Percentiles rank a stretch among this genome's conserved stretches.
These are phyloP conservation scores for Curvularia sp. DNA, from an alignment of 2,329 filamentous ascomycete genomes.

Conservation along the genomic window DNA sequence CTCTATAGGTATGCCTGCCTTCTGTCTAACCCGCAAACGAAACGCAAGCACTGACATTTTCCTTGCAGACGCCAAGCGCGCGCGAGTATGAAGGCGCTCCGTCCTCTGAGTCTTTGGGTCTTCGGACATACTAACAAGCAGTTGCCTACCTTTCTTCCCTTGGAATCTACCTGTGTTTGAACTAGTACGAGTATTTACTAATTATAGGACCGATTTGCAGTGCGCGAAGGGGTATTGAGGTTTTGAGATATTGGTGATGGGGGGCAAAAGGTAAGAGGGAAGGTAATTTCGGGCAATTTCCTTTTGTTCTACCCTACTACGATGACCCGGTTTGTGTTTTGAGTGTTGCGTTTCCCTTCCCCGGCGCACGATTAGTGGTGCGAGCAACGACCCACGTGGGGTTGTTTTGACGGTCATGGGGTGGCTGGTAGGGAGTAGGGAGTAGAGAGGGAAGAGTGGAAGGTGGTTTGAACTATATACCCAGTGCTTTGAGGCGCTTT, in stretches of 20 bases:
- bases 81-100: constrained; percentile 37
- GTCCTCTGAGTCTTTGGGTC: constrained; percentile 27
- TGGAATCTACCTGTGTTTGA: constrained; percentile 7
- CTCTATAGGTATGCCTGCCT: constrained; percentile 35
- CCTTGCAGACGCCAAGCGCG: constrained; percentile 41
- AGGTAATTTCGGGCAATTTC: constrained; percentile 11
- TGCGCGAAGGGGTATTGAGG: not conserved
- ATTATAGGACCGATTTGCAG: constrained; percentile 11
- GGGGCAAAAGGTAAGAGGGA: constrained; percentile 15
- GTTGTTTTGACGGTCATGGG: constrained; percentile 2
- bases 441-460: not conserved
- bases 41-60: constrained; percentile 20
- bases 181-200: constrained; percentile 16
- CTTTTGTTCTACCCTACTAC: constrained; percentile 7
- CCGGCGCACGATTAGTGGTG: not conserved
- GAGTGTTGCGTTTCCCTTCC: constrained; percentile 6
- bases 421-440: not conserved
- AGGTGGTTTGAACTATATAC: constrained; percentile 15
- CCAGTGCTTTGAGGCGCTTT: constrained; percentile 10
- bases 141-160: constrained; percentile 10
- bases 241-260: not conserved
- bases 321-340: constrained; percentile 2
- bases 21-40: constrained; percentile 3
- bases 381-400: not conserved
- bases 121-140: constrained; percentile 31